Evolutionary conservation across 2,329 filamentous ascomycete species (phyloP).

Genomic region (Xylaria sp.): DNA sequence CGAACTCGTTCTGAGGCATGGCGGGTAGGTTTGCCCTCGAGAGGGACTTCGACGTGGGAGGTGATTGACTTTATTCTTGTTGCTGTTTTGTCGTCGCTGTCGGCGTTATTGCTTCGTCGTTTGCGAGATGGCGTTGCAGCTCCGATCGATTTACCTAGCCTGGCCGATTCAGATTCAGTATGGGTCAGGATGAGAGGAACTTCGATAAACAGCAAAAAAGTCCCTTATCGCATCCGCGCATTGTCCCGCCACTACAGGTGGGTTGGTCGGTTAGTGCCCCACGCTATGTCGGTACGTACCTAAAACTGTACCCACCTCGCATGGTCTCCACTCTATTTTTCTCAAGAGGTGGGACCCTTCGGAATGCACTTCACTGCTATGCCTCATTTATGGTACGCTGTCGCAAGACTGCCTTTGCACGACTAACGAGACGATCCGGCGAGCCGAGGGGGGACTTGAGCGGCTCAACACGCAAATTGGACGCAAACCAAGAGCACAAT

Average conservation of each 20-base stretch:
- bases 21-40: constrained; percentile 45
- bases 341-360: constrained; percentile 27
- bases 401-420: not conserved
- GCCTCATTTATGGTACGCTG: constrained; percentile 7
- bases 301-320: too few relatives aligned
- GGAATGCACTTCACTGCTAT: not conserved
- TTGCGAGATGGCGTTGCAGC: not conserved
- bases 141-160: constrained; percentile 6
- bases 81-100: not conserved
- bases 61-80: not conserved
- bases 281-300: not conserved
- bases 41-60: constrained; percentile 41
- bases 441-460: not conserved
- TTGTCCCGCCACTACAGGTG: constrained; percentile 25
- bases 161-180: not conserved
- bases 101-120: not conserved
- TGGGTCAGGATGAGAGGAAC: not conserved
- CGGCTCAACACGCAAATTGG: not conserved
- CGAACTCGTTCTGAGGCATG: constrained; percentile 80
- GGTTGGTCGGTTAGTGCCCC: not conserved
- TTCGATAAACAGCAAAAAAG: constrained; percentile 30
- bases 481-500: not conserved
- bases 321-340: constrained; percentile 41
- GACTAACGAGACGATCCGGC: not conserved
- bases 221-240: constrained; percentile 25